Conservation (phyloP, 108 stramenopile species). For the Skeletonema menzelii region DNA sequence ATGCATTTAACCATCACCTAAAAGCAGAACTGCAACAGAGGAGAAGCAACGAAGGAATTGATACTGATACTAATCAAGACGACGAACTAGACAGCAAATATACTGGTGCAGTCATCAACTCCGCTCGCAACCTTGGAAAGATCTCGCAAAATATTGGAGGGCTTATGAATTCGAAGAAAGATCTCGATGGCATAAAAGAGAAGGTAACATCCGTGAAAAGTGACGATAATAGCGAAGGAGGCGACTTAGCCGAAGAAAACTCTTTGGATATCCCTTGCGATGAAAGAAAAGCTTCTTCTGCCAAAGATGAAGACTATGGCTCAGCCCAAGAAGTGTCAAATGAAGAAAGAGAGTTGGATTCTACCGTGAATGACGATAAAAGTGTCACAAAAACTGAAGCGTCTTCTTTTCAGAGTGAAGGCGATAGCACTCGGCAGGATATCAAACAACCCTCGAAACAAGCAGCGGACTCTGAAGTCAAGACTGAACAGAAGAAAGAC, state of each 20-base stretch:
- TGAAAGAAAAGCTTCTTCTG: neutral
- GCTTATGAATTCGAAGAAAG: constrained; percentile 12
- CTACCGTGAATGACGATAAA: neutral
- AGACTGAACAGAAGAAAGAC: neutral
- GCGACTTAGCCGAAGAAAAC: neutral
- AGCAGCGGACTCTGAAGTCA: neutral
- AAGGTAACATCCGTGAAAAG: neutral
- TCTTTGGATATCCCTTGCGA: neutral
- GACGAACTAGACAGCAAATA: constrained; percentile 21
- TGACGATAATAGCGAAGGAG: neutral
- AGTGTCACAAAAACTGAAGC: neutral
- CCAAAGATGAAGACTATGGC: neutral
- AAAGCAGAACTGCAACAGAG: constrained; percentile 16
- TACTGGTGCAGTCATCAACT: constrained; percentile 21
- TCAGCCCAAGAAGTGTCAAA: neutral
- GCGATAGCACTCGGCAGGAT: neutral
- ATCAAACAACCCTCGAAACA: neutral
- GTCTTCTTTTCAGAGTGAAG: neutral
- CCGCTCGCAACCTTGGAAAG: constrained; percentile 24
- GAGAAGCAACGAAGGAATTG: constrained; percentile 5
- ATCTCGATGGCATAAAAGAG: neutral
- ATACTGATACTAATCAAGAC: neutral
- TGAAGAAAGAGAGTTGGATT: neutral
- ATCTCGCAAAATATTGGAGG: constrained; percentile 23
- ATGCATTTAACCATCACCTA: constrained; percentile 35